Evolutionary conservation across 2,329 filamentous ascomycete genomes (phyloP).

Genomic region (Neoscytalidium dimidiatum): DNA sequence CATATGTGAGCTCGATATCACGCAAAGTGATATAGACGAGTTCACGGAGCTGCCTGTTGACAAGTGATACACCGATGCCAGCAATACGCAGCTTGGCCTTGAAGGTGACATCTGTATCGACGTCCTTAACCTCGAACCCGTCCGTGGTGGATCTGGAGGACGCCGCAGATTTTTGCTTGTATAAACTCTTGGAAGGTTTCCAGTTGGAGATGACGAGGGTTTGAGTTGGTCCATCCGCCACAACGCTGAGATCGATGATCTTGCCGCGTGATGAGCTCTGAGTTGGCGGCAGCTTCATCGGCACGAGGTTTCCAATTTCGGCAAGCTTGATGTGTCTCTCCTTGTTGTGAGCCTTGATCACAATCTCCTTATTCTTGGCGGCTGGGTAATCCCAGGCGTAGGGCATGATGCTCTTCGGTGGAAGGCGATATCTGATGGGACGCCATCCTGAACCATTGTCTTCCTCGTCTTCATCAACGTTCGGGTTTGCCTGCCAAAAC

Average conservation of each 20-base stretch:
- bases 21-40: constrained; percentile 91
- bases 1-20: constrained; percentile 87
- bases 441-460: constrained; percentile 83
- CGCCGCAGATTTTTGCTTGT: constrained; percentile 64
- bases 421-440: constrained; percentile 87
- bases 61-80: constrained; percentile 87
- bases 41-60: constrained; percentile 90
- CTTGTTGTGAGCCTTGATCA: constrained; percentile 75
- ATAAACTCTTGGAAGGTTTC: constrained; percentile 88
- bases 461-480: constrained; percentile 87
- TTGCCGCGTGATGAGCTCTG: constrained; percentile 68
- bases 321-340: constrained; percentile 92
- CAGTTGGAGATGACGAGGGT: constrained; percentile 93
- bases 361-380: constrained; percentile 91
- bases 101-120: constrained; percentile 86
- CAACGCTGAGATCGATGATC: constrained; percentile 95
- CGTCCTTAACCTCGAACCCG: constrained; percentile 91
- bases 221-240: constrained; percentile 92
- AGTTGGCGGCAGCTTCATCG: constrained; percentile 80
- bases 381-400: constrained; percentile 99
- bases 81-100: constrained; percentile 84
- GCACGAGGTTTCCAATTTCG: constrained; percentile 93
- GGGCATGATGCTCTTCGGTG: constrained; percentile 95
- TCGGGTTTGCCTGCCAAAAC: constrained; percentile 93
- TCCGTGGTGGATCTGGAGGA: constrained; percentile 62